Base-by-base conservation (phyloP, 495 filamentous ascomycete species). In the Hypoxylon intermedium region DNA sequence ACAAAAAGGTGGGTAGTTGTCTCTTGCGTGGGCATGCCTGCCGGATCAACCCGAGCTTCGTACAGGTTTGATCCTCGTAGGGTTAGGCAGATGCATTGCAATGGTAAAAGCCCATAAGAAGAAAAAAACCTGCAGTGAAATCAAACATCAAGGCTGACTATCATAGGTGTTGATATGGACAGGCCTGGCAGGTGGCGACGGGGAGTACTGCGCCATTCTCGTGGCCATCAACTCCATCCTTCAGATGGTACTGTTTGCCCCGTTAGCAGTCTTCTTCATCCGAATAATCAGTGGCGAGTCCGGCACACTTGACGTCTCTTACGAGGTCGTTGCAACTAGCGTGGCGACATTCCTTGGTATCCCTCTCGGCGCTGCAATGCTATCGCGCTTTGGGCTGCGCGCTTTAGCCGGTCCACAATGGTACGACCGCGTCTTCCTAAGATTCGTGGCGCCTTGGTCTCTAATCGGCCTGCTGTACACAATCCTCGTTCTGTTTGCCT, bases 331-430 rank as follows among this genome's bases (percentile, higher is more conserved):
- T 9, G 91, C 92, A 3, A 89, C 84, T 53, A 89, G 85, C 45
- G 92, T 96, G 1, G 92, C 81, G 1, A 88, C 89, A 1, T 96
- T 95, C 68, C 82, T 96, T 9, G 92, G 92, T 0, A 95, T 96
- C 41, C 92, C 91, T 0, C 77, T 96, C 5, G 89, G 78, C 11
- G 90, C 90, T 0, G 92, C 92, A 2, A 81, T 96, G 46, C 3
- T 92, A 2, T 92, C 92, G 1, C 84, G 92, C 4, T 81, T 92
- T 47, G 58, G 67, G 1, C 70, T 96, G 5, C 85, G 86, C 16
- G 73, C 70, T 5, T 18, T 85, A 0, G 67, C 75, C 13, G 80
- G 86, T 15, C 60, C 77, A 11, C 68, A 74, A 0, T 89, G 85
- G 80, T 96, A 89, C 72, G 80, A 91, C 26, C 59, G 76, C 6